phyloP scores from a whole-genome alignment of 176 grass and related monocot genomes.

The Aechmea fasciata region DNA sequence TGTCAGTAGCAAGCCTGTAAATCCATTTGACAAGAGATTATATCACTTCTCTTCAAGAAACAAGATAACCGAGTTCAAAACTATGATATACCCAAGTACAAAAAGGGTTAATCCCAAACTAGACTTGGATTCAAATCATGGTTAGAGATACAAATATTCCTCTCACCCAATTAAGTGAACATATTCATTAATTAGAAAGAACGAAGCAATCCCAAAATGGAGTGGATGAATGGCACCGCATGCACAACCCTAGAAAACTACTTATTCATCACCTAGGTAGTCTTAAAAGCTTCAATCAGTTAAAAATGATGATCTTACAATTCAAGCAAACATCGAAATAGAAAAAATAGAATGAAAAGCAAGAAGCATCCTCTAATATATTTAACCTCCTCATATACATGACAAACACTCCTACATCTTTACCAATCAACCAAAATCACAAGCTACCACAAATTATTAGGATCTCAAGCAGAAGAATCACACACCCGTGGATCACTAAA shows the following conservation, averaged over 20 bases:
- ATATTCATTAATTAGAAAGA: no score
- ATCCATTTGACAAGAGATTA: background rate
- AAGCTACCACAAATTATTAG: background rate
- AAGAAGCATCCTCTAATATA: background rate
- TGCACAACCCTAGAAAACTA: background rate
- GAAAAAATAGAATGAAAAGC: background rate
- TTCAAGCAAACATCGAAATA: background rate
- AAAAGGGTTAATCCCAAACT: background rate
- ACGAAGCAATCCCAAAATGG: background rate
- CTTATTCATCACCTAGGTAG: background rate
- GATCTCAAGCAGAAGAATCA: background rate
- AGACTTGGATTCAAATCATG: no score
- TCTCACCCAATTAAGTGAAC: no score
- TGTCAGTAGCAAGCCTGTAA: background rate
- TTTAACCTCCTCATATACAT: constrained; percentile 7
- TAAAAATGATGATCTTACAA: background rate
- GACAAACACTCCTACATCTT: background rate
- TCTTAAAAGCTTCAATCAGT: background rate
- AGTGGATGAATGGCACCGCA: background rate
- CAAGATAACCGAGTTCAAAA: background rate
- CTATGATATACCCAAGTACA: background rate
- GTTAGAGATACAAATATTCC: no score
- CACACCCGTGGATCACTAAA: background rate
- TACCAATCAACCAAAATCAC: background rate
- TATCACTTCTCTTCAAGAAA: background rate